phyloP scores from a whole-genome alignment of 192 early-diverging fungal genomes.

The Backusella circina region DNA sequence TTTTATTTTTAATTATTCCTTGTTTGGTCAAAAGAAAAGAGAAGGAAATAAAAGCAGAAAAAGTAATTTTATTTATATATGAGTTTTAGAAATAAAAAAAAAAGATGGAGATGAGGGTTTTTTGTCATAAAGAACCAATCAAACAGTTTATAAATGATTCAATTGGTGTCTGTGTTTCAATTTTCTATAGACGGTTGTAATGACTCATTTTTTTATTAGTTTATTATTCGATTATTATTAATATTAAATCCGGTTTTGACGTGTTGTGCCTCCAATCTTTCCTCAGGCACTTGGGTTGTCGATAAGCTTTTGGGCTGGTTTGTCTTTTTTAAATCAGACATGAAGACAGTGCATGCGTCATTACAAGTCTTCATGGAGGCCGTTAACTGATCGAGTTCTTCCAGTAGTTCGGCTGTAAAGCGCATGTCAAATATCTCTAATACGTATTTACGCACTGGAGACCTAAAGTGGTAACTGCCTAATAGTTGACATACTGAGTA shows the following conservation, averaged over 20 bases:
- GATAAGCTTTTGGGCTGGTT: not conserved
- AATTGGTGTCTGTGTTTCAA: not conserved
- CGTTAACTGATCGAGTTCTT: slow-evolving; percentile 38
- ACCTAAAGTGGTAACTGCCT: slow-evolving; percentile 64
- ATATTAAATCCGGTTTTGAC: slow-evolving; percentile 12
- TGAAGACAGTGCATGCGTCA: not conserved
- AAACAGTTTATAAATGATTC: slow-evolving; percentile 1
- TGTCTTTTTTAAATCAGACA: slow-evolving; percentile 7
- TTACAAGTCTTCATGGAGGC: not conserved
- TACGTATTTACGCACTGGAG: slow-evolving; percentile 69
- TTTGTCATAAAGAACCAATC: not conserved
- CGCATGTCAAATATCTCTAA: slow-evolving; percentile 76
- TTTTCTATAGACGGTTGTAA: not conserved
- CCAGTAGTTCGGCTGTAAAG: slow-evolving; percentile 41
- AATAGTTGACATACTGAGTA: slow-evolving; percentile 59
- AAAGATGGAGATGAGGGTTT: not conserved
- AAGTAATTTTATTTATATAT: not conserved
- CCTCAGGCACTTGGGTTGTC: not conserved
- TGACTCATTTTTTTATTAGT: slow-evolving; percentile 6
- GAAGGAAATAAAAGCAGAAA: not conserved
- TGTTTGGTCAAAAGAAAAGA: not conserved
- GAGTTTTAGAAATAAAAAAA: not conserved
- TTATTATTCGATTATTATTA: not conserved
- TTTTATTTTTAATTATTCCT: not conserved
- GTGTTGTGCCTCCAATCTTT: slow-evolving; percentile 11